A percentile compares a stretch with the other conserved stretches of the same genome.
Evolutionary conservation across 805 yeast genomes (phyloP).

Genomic region (Yamadazyma tumulicola): DNA sequence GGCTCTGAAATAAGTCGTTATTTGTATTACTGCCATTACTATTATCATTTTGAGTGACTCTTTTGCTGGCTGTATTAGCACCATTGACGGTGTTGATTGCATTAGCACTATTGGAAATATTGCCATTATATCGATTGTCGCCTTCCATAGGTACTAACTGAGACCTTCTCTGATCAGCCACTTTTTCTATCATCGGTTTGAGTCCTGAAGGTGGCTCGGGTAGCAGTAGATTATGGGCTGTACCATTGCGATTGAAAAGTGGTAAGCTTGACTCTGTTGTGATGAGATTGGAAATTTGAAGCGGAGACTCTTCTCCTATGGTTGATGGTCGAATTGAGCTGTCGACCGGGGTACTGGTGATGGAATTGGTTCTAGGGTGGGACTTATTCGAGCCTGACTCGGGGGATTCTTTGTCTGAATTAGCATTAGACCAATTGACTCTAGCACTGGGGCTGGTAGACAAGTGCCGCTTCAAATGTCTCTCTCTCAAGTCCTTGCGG

Average conservation of each 20-base stretch:
- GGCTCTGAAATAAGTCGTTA: slow-evolving; percentile 13
- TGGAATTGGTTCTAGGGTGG: background rate
- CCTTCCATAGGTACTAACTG: too few species aligned
- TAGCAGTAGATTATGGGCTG: background rate
- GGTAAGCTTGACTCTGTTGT: slow-evolving; percentile 8
- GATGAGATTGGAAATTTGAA: slow-evolving; percentile 19
- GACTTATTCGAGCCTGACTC: slow-evolving; percentile 1
- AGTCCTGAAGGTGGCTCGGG: background rate
- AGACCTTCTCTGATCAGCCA: too few species aligned
- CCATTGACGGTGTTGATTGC: background rate
- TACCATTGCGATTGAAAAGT: background rate
- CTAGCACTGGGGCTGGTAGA: slow-evolving; percentile 6
- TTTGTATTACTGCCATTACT: background rate
- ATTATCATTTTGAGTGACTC: background rate
- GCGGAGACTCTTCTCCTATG: slow-evolving; percentile 9
- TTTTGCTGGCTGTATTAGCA: background rate
- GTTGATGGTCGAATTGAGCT: background rate
- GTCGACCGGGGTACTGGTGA: background rate
- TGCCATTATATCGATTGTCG: too few species aligned
- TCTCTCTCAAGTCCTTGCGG: slow-evolving; percentile 50
- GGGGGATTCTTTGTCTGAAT: background rate
- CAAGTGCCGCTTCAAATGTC: slow-evolving; percentile 33
- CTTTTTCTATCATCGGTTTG: background rate
- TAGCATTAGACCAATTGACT: slow-evolving; percentile 12
- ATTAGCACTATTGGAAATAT: too few species aligned